Base-by-base conservation (phyloP, 148 eudicot genomes). In the Rhododendron simsii region DNA sequence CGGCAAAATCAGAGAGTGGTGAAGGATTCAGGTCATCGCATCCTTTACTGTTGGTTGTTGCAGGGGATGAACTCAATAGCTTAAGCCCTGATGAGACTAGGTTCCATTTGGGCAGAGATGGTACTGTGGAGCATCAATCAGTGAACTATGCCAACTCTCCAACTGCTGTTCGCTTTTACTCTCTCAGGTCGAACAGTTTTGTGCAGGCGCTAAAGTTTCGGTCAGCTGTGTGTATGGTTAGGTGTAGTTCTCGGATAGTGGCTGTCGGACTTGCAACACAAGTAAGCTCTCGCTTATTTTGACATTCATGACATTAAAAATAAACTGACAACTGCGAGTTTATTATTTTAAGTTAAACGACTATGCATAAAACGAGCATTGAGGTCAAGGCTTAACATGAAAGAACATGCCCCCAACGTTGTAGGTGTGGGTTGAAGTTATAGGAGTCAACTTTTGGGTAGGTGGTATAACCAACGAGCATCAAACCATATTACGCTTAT, bases 21-120 rank as follows among this genome's bases (percentile, higher is more conserved):
- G 92, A 91, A 83, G 91, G 91, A 21, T 88, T 86, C 85, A 83
- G 83, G 84, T 86, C 87, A 53, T 86, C 88, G 7, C 84, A 84
- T 82, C 93, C 93, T 75, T 82, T 91, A 55, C 82, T 91, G 39
- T 84, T 91, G 85, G 91, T 91, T 83, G 91, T 91, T 84, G 88
- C 88, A 33, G 84, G 90, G 77, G 87, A 88, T 85, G 91, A 88
- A 82, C 81, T 77, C 35, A 84, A 55, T 30, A 78, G 85, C 47
- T 87, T 82, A 44, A 67, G 47, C 51, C 84, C 81, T 23, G 69
- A 47, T 44, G 83, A 84, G 44, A 61, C 86, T 51, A 77, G 83
- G 78, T 44, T 76, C 44, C 81, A 85, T 35, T 33, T 81, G 37
- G 88, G 79, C 37, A 84, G 89, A 77, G 88, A 86, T 85, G 84